Percentiles rank a stretch among this genome's conserved stretches.
Evolutionary conservation across 495 filamentous ascomycete genomes (phyloP).

Genomic region (Penicillium crystallinum): DNA sequence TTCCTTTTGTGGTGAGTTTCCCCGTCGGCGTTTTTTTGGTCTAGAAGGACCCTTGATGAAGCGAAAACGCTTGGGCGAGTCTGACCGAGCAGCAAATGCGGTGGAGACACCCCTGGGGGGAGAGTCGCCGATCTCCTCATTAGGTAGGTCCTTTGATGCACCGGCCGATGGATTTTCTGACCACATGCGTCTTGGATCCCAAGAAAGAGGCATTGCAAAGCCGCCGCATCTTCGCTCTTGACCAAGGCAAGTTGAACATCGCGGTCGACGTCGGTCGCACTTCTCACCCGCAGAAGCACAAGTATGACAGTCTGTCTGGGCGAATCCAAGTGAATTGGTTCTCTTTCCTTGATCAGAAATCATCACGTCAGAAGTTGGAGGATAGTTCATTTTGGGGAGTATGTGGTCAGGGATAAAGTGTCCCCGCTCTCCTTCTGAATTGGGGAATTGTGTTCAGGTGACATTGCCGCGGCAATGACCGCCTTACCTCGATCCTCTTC

Average conservation of each 20-base stretch:
- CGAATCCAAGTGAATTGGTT: constrained; percentile 17
- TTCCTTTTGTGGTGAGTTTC: background rate
- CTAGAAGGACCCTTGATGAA: background rate
- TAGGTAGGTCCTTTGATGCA: background rate
- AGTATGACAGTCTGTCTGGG: constrained; percentile 15
- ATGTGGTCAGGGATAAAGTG: background rate
- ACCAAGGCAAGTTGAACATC: constrained; percentile 5
- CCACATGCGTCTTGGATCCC: background rate
- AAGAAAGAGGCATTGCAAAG: background rate
- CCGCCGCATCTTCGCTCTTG: constrained; percentile 6
- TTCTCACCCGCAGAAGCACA: constrained; percentile 10
- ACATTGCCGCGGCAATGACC: background rate
- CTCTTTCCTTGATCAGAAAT: constrained; percentile 12
- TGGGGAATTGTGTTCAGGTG: background rate
- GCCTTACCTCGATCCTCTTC: background rate
- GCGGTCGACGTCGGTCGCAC: constrained; percentile 12
- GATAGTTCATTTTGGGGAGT: background rate
- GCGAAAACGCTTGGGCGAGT: background rate
- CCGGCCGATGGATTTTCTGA: background rate
- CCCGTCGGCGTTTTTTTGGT: background rate
- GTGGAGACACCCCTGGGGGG: background rate
- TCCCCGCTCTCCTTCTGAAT: background rate
- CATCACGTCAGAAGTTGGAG: background rate
- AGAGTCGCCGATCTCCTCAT: background rate
- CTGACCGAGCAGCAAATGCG: background rate